phyloP scores from a whole-genome alignment of 2,329 filamentous ascomycete species.

The Aspergillus phoenicis region DNA sequence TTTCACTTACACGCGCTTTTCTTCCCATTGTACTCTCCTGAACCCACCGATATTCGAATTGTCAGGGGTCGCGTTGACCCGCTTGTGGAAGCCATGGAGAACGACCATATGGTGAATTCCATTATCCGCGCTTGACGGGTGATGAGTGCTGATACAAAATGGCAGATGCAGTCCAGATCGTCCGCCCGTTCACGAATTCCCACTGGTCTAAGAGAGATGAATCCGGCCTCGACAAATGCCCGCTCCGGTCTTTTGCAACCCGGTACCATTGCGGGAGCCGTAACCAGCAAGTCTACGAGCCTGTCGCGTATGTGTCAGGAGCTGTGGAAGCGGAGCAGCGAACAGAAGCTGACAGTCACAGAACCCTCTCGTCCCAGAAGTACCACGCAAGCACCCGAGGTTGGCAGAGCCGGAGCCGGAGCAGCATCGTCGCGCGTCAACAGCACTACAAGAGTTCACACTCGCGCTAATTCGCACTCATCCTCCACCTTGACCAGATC shows the following conservation, averaged over 20 bases:
- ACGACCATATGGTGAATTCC: conserved; percentile 33
- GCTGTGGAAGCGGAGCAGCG: not conserved
- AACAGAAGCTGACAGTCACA: conserved; percentile 33
- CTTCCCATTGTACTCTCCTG: not conserved
- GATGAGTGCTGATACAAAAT: conserved; percentile 8
- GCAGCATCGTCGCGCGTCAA: conserved; percentile 28
- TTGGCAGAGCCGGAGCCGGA: conserved; percentile 30
- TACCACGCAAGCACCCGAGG: conserved; percentile 53
- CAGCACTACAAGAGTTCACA: conserved; percentile 46
- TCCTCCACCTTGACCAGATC: conserved; percentile 42
- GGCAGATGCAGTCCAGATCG: conserved; percentile 30
- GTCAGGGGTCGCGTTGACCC: not conserved
- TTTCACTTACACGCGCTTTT: not conserved
- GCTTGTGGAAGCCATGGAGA: conserved; percentile 32
- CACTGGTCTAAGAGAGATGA: conserved; percentile 53
- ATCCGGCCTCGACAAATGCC: conserved; percentile 57
- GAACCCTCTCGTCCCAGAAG: conserved; percentile 54
- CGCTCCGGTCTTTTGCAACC: conserved; percentile 49
- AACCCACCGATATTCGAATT: not conserved
- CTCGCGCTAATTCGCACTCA: conserved; percentile 38
- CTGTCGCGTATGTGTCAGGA: conserved; percentile 35
- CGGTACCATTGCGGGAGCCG: conserved; percentile 42
- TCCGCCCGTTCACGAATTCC: conserved; percentile 36
- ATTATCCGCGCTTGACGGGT: not conserved
- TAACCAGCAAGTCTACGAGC: conserved; percentile 54